phyloP scores from a whole-genome alignment of 805 yeast genomes.

The Cephaloascus fragrans region DNA sequence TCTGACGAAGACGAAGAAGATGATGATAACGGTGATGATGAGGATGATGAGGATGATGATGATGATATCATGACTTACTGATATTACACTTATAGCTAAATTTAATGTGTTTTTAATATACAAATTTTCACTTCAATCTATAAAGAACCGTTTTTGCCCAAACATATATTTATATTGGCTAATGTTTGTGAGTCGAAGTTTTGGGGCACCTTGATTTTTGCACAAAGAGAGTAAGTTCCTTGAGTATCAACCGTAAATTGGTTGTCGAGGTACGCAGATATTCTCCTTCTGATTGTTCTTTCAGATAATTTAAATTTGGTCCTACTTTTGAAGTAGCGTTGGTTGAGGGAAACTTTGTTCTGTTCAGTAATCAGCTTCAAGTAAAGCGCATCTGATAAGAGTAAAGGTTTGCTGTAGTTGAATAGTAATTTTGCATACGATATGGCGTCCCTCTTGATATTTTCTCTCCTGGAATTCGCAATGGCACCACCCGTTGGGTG shows the following conservation, averaged over 20 bases:
- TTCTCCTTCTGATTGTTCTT: not conserved
- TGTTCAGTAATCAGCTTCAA: not conserved
- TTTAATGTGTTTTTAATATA: no score
- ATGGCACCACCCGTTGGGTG: not conserved
- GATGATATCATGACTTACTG: no score
- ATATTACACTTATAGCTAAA: no score
- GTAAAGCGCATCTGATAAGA: not conserved
- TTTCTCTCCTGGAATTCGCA: not conserved
- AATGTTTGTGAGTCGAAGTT: not conserved
- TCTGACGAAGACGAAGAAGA: slow-evolving; percentile 8
- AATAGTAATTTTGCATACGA: no score
- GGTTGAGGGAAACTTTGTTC: not conserved
- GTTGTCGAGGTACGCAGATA: not conserved
- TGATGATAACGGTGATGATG: slow-evolving; percentile 9
- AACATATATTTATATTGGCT: no score
- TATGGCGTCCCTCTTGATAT: not conserved
- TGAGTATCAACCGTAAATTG: not conserved
- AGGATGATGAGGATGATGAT: slow-evolving; percentile 8
- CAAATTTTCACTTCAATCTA: no score
- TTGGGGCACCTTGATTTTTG: not conserved
- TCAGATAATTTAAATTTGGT: not conserved
- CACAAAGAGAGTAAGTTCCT: not conserved
- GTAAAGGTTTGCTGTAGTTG: not conserved
- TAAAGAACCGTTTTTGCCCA: no score
- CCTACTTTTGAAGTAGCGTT: not conserved